Percentiles rank a stretch among this genome's conserved stretches.
phyloP scores from a whole-genome alignment of 1,139 yeast species.

The Kodamaea derodonti region DNA sequence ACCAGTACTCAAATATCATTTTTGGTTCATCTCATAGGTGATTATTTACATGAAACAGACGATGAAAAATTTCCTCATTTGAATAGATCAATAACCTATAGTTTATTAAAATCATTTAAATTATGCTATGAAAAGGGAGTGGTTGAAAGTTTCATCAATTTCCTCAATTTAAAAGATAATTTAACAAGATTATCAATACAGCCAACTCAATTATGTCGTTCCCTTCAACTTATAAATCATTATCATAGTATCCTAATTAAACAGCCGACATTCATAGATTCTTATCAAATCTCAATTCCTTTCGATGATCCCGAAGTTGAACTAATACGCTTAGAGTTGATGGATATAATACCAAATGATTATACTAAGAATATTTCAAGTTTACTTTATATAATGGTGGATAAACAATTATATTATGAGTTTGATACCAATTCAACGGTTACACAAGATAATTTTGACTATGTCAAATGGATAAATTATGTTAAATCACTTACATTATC shows the following conservation, averaged over 20 bases:
- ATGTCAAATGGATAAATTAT: slow-evolving; percentile 23
- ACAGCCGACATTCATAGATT: slow-evolving; percentile 7
- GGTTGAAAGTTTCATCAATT: slow-evolving; percentile 16
- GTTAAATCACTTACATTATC: slow-evolving; percentile 10
- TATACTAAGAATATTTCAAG: slow-evolving; percentile 4
- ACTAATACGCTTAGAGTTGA: slow-evolving; percentile 8
- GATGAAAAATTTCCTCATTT: slow-evolving; percentile 7
- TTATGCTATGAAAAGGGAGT: slow-evolving; percentile 18
- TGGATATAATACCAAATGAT: slow-evolving; percentile 6
- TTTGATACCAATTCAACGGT: background rate
- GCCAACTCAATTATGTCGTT: slow-evolving; percentile 10
- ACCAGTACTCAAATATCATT: slow-evolving; percentile 28
- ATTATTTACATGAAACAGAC: slow-evolving; percentile 9
- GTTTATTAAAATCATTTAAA: slow-evolving; percentile 22
- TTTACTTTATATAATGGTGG: slow-evolving; percentile 8
- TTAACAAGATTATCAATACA: background rate
- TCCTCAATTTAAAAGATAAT: slow-evolving; percentile 6
- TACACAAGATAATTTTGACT: slow-evolving; percentile 9
- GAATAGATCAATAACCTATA: slow-evolving; percentile 18
- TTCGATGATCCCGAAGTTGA: slow-evolving; percentile 20
- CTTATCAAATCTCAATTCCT: slow-evolving; percentile 17
- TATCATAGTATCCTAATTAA: slow-evolving; percentile 11
- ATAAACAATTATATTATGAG: slow-evolving; percentile 3
- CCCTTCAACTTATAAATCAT: slow-evolving; percentile 20
- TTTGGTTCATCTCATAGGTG: slow-evolving; percentile 30